Base-by-base conservation (phyloP, 805 yeast genomes). In the Metschnikowia peoriensis region DNA sequence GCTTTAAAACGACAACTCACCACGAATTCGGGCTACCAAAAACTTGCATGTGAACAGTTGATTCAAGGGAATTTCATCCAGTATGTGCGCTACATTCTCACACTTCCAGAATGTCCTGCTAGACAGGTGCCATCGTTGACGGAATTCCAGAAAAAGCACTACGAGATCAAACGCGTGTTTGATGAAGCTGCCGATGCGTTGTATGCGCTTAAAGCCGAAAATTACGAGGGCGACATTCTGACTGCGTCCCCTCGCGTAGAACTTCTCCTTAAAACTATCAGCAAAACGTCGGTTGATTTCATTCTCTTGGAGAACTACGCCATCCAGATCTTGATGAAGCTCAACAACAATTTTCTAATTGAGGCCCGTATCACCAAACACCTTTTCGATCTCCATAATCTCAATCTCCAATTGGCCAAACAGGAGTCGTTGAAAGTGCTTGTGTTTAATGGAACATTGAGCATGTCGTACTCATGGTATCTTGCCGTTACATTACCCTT, bases 401-500 rank as follows among this genome's bases (percentile, higher is more conserved):
- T 58, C 6, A 63, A 56, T 14, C 38, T 59, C 27, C 61, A 56
- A 29, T 49, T 54, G 32, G 49, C 42, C 11, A 49, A 51, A 17
- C 39, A 40, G 27, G 59, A 64, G 28, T 64, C 66, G 41, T 55
- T 69, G 7, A 74, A 72, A 47, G 70, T 73, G 0, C 57, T 75
- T 38, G 47, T 67, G 12, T 73, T 58, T 58, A 75, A 74, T 51
- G 58, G 67, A 2, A 59, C 59, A 44, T 70, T 61, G 56, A 69
- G 75, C 51, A 58, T 66, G 9, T 71, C 70, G 51, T 71, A 68
- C 55, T 59, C 71, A 1, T 74, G 78, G 79, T 69, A 64, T 49
- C 54, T 73, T 45, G 67, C 76, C 0, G 51, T 70, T 0, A 66
- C 73, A 1, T 52, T 62, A 2, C 79, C 79, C 7, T 75, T 73